Evolutionary conservation across 73 alveolate species (phyloP).

Genomic region (Urostyla sp.): DNA sequence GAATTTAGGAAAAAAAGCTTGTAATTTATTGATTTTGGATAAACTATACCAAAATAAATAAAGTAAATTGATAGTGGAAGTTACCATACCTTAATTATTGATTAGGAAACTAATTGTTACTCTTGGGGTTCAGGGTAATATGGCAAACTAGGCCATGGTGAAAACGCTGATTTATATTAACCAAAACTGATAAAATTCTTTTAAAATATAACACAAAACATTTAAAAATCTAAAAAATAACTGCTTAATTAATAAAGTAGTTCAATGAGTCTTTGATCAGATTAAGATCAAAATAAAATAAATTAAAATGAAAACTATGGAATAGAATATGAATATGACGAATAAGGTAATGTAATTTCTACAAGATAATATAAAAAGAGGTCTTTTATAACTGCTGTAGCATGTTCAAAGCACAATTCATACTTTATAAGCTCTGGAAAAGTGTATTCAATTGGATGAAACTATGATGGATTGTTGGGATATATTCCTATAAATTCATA

Average conservation of each 20-base stretch:
- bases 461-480: slow-evolving; percentile 43
- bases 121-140: slow-evolving; percentile 85
- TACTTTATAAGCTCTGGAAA: slow-evolving; percentile 5
- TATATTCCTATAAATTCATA: slow-evolving; percentile 14
- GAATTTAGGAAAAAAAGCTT: slow-evolving; percentile 37
- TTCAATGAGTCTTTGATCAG: neutral
- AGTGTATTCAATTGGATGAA: slow-evolving; percentile 21
- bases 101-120: slow-evolving; percentile 65
- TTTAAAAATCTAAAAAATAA: too few species aligned
- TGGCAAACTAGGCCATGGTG: slow-evolving; percentile 72
- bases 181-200: slow-evolving; percentile 56
- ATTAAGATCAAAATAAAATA: neutral
- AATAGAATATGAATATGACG: neutral
- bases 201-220: neutral
- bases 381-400: neutral
- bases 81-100: slow-evolving; percentile 52
- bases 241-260: neutral
- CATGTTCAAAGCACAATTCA: slow-evolving; percentile 32
- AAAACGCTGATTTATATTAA: slow-evolving; percentile 34
- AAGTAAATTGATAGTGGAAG: slow-evolving; percentile 11
- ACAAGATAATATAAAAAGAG: neutral
- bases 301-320: neutral
- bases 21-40: neutral
- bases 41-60: neutral
- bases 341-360: neutral